Conservation (phyloP, 208 protist genomes). For the Leishmania turanica region DNA sequence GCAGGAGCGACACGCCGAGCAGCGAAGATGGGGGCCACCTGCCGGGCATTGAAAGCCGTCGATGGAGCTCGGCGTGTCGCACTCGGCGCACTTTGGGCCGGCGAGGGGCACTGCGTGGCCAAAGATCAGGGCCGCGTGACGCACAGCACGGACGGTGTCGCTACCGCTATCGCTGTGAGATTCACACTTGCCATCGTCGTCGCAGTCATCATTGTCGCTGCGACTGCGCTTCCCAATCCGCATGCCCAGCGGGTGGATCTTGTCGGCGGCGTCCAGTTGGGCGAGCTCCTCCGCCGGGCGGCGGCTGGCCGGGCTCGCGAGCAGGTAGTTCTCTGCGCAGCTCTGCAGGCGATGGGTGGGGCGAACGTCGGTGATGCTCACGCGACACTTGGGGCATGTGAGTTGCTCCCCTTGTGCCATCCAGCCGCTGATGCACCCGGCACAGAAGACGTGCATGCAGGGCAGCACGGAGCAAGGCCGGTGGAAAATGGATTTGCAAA, state of each 20-base stretch:
- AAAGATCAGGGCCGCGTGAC: slow-evolving; percentile 13
- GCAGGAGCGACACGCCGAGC: slow-evolving; percentile 38
- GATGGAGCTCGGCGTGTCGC: slow-evolving; percentile 41
- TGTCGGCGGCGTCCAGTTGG: slow-evolving; percentile 49
- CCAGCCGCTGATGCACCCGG: slow-evolving; percentile 78
- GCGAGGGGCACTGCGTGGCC: slow-evolving; percentile 9
- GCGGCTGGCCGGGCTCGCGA: slow-evolving; percentile 37
- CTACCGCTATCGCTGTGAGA: slow-evolving; percentile 11
- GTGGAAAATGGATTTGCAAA: slow-evolving; percentile 70
- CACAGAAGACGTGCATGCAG: slow-evolving; percentile 92
- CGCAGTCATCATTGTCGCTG: slow-evolving; percentile 16
- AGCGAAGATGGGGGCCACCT: slow-evolving; percentile 53
- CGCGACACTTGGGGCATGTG: slow-evolving; percentile 78
- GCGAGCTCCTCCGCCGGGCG: slow-evolving; percentile 46
- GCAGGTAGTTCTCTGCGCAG: slow-evolving; percentile 74
- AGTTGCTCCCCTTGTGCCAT: slow-evolving; percentile 19
- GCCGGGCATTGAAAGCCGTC: slow-evolving; percentile 74
- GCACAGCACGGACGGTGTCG: not conserved
- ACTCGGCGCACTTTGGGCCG: slow-evolving; percentile 52
- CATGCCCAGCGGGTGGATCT: slow-evolving; percentile 55
- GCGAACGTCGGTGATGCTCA: slow-evolving; percentile 53
- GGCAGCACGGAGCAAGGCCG: slow-evolving; percentile 81
- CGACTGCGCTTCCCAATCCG: slow-evolving; percentile 43
- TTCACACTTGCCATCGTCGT: slow-evolving; percentile 9
- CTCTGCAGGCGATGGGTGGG: slow-evolving; percentile 82